These are phyloP conservation scores for Gelatoporia subvermispora DNA, from an alignment of 768 basidiomycete species.

Conservation along the genomic window DNA sequence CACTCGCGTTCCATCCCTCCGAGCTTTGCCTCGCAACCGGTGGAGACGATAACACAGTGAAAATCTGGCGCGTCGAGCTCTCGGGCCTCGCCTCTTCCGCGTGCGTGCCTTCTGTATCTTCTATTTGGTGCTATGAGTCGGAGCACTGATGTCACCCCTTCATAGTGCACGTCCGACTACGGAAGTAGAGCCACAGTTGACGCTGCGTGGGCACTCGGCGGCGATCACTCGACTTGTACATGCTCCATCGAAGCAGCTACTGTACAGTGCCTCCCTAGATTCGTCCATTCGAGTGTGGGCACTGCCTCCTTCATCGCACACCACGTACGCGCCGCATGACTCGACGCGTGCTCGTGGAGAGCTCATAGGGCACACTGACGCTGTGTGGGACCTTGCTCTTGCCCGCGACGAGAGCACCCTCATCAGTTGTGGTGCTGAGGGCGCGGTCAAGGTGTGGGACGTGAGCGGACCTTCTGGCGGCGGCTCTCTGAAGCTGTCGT, in stretches of 20 bases:
- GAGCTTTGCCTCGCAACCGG: conserved; percentile 87
- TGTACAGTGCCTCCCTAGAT: conserved; percentile 93
- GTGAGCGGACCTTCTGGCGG: conserved; percentile 63
- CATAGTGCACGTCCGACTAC: conserved; percentile 63
- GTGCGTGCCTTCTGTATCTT: conserved; percentile 48
- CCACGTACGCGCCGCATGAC: conserved; percentile 91
- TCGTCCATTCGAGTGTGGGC: conserved; percentile 91
- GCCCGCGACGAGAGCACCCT: conserved; percentile 79
- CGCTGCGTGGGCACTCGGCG: conserved; percentile 89
- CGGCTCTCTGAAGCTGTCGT: conserved; percentile 66
- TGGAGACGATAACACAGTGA: conserved; percentile 93
- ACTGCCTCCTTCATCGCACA: conserved; percentile 68
- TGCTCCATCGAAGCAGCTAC: conserved; percentile 64
- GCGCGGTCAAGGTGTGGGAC: conserved; percentile 91
- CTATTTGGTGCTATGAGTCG: background rate
- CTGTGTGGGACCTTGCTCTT: conserved; percentile 92
- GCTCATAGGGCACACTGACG: conserved; percentile 90
- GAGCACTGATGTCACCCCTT: conserved; percentile 10
- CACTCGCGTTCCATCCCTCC: conserved; percentile 83
- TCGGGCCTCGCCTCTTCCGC: conserved; percentile 66
- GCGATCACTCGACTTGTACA: conserved; percentile 84
- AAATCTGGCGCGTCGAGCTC: conserved; percentile 90
- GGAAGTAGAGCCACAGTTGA: conserved; percentile 90
- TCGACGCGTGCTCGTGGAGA: conserved; percentile 70
- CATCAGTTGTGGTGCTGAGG: conserved; percentile 89